phyloP scores from a whole-genome alignment of 306 rosid species.

The Vachellia collinsii region DNA sequence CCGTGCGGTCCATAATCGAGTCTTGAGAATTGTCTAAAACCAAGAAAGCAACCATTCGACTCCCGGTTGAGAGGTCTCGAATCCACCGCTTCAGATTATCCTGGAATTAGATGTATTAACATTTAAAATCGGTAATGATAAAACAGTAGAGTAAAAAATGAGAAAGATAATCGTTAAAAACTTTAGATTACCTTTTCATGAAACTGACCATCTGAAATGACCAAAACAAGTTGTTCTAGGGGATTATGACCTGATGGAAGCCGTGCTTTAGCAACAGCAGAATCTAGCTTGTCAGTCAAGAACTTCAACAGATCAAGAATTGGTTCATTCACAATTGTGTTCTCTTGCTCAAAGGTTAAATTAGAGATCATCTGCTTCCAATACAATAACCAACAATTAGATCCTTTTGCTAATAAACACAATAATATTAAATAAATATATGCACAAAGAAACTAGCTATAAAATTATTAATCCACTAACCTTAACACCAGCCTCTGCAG shows the following conservation, averaged over 20 bases:
- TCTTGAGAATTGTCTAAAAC: conserved; percentile 73
- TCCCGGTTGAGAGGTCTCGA: conserved; percentile 59
- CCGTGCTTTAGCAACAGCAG: conserved; percentile 73
- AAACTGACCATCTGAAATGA: conserved; percentile 86
- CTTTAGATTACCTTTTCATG: conserved; percentile 62
- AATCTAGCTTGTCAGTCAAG: conserved; percentile 67
- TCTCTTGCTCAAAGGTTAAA: conserved; percentile 88
- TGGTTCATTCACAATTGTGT: conserved; percentile 79
- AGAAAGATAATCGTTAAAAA: not conserved
- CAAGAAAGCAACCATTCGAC: conserved; percentile 87
- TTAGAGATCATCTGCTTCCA: conserved; percentile 76
- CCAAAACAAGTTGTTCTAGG: conserved; percentile 84
- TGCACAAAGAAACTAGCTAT: not conserved
- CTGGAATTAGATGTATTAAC: conserved; percentile 38
- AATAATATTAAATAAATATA: not conserved
- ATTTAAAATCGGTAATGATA: not conserved
- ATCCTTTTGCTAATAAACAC: not conserved
- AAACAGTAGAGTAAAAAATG: not conserved
- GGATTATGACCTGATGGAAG: conserved; percentile 88
- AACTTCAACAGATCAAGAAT: conserved; percentile 76
- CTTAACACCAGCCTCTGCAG: conserved; percentile 79
- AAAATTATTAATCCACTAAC: conserved; percentile 44
- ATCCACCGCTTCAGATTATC: conserved; percentile 63
- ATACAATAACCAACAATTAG: conserved; percentile 33
- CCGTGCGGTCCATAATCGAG: conserved; percentile 68